Percentiles rank a stretch among this genome's conserved stretches.
These are phyloP conservation scores for Penicillium brasilianum DNA, from an alignment of 2,329 filamentous ascomycete genomes.

Conservation along the genomic window DNA sequence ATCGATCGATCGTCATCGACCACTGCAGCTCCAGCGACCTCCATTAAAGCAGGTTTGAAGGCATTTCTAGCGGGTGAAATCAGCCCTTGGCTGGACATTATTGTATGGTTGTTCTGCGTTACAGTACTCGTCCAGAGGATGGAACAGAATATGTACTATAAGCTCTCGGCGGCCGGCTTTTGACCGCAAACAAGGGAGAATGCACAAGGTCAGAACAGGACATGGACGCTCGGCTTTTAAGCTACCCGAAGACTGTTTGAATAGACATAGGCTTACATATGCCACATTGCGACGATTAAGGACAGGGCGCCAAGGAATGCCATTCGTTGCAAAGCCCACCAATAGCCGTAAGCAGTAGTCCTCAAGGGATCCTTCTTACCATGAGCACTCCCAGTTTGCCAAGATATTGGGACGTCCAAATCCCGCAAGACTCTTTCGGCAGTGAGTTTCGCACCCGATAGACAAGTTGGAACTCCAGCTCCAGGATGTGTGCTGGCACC, in stretches of 20 bases:
- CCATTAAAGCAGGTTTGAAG: background rate
- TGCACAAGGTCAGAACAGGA: background rate
- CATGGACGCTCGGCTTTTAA: background rate
- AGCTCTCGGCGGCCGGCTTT: background rate
- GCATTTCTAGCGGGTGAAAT: background rate
- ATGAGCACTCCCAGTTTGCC: background rate
- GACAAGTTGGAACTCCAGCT: slow-evolving; percentile 14
- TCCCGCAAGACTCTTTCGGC: slow-evolving; percentile 4
- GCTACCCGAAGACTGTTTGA: background rate
- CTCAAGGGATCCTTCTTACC: background rate
- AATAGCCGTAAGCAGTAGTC: background rate
- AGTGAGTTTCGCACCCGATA: slow-evolving; percentile 14
- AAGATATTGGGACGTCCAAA: slow-evolving; percentile 28
- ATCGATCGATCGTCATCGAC: background rate
- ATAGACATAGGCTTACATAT: background rate
- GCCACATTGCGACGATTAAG: background rate
- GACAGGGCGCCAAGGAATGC: background rate
- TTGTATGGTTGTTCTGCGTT: background rate
- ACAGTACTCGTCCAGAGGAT: background rate
- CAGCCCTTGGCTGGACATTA: background rate
- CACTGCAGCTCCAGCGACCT: background rate
- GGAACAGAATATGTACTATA: background rate
- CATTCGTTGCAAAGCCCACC: background rate
- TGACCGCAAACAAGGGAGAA: background rate
- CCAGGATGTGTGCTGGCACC: slow-evolving; percentile 18